phyloP scores from a whole-genome alignment of 805 yeast genomes.

The Pichia membranifaciens region DNA sequence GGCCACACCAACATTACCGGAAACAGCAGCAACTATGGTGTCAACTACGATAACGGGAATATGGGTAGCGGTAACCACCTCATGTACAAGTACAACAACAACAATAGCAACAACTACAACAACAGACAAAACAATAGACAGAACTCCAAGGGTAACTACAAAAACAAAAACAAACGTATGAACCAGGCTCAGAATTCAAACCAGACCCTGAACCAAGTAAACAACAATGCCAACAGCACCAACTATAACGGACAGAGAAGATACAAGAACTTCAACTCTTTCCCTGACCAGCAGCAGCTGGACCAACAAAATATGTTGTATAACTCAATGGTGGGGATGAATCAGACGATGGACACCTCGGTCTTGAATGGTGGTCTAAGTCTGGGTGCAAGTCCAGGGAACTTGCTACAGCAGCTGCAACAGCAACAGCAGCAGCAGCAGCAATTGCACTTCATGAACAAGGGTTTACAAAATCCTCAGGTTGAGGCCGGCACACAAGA shows the following conservation, averaged over 20 bases:
- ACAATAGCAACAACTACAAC: conserved; percentile 2
- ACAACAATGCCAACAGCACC: neutral
- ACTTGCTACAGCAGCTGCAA: conserved; percentile 7
- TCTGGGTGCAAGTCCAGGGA: neutral
- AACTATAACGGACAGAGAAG: conserved; percentile 1
- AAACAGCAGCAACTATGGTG: neutral
- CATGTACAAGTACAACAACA: neutral
- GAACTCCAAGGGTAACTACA: conserved; percentile 3
- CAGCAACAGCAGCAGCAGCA: conserved; percentile 4
- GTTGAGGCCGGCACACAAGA: neutral
- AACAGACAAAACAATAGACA: neutral
- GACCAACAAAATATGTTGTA: neutral
- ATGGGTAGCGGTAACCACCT: neutral
- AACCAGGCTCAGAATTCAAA: neutral
- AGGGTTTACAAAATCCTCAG: neutral
- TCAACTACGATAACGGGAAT: neutral
- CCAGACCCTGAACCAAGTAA: neutral
- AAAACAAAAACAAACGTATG: conserved; percentile 2
- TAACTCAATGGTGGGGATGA: neutral
- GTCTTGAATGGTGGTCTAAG: neutral
- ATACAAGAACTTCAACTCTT: neutral
- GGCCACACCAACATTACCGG: neutral
- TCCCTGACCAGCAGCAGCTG: neutral
- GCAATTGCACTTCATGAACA: conserved; percentile 5
- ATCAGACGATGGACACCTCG: neutral